Evolutionary conservation across 768 basidiomycete species (phyloP).

Genomic region (Leccinum obscurum): DNA sequence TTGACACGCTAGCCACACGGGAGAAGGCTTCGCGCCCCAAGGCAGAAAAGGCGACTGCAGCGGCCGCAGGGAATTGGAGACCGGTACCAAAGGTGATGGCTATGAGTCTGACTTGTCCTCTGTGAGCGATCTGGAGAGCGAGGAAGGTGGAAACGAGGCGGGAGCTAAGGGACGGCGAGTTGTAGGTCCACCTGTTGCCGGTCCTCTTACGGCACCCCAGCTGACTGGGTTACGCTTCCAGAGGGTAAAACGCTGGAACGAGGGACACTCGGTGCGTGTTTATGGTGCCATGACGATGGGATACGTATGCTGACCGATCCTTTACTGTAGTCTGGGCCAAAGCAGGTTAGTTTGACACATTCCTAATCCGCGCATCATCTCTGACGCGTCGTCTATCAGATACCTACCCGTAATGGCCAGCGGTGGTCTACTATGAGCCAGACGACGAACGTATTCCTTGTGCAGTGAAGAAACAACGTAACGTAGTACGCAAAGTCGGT

Average conservation of each 20-base stretch:
- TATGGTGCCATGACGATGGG: background rate
- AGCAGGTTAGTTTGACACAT: constrained; percentile 44
- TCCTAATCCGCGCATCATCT: background rate
- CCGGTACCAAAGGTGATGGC: constrained; percentile 13
- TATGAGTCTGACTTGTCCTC: constrained; percentile 47
- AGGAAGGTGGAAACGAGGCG: constrained; percentile 16
- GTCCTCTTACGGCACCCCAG: constrained; percentile 9
- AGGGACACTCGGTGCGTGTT: constrained; percentile 64
- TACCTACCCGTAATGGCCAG: constrained; percentile 63
- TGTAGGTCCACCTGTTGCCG: constrained; percentile 6
- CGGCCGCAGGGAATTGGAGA: constrained; percentile 11
- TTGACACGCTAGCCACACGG: constrained; percentile 68
- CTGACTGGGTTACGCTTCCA: constrained; percentile 31
- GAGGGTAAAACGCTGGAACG: constrained; percentile 42
- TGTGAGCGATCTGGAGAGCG: constrained; percentile 44
- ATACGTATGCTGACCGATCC: background rate
- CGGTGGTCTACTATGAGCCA: constrained; percentile 63
- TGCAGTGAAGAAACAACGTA: constrained; percentile 31
- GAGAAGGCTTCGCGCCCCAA: constrained; percentile 54
- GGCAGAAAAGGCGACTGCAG: constrained; percentile 35
- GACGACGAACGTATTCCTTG: constrained; percentile 59
- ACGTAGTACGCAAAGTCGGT: constrained; percentile 33
- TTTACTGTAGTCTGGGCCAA: constrained; percentile 76
- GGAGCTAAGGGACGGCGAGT: constrained; percentile 11
- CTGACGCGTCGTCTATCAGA: constrained; percentile 40